Conservation (phyloP, 176 grass and related monocot genomes). For the Urochloa ruziziensis region DNA sequence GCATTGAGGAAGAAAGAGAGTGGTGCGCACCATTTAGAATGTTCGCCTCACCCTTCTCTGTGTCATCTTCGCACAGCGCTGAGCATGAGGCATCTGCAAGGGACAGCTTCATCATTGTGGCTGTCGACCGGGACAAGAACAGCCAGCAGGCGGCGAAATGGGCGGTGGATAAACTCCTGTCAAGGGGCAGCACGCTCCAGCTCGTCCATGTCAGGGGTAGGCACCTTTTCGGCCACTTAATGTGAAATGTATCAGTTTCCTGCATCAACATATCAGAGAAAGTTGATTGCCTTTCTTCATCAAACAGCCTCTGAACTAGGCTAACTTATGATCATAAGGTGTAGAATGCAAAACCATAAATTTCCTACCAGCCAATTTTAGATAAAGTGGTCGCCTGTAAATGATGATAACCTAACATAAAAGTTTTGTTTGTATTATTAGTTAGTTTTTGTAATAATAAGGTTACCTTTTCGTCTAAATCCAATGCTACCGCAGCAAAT, state of each 20-base stretch:
- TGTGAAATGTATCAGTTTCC: background rate
- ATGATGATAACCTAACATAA: background rate
- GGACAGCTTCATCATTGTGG: slow-evolving; percentile 46
- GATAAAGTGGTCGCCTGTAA: background rate
- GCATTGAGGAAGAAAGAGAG: background rate
- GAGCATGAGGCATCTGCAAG: slow-evolving; percentile 18
- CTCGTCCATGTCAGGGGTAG: slow-evolving; percentile 77
- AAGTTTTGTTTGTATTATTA: background rate
- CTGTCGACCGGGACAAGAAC: slow-evolving; percentile 79
- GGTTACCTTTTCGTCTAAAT: background rate
- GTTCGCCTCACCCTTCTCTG: slow-evolving; percentile 44
- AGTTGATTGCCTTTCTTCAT: background rate
- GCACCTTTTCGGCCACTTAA: slow-evolving; percentile 7
- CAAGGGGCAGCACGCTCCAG: slow-evolving; percentile 47
- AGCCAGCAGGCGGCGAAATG: slow-evolving; percentile 81
- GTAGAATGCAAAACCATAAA: background rate
- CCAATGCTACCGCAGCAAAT: background rate
- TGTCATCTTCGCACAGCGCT: slow-evolving; percentile 7
- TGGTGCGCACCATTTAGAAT: slow-evolving; percentile 17
- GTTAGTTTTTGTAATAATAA: background rate
- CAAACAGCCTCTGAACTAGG: background rate
- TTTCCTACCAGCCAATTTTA: background rate
- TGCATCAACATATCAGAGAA: background rate
- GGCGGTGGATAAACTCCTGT: slow-evolving; percentile 68
- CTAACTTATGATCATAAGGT: background rate